phyloP scores from a whole-genome alignment of 495 filamentous ascomycete genomes.

The Neurospora sp. region DNA sequence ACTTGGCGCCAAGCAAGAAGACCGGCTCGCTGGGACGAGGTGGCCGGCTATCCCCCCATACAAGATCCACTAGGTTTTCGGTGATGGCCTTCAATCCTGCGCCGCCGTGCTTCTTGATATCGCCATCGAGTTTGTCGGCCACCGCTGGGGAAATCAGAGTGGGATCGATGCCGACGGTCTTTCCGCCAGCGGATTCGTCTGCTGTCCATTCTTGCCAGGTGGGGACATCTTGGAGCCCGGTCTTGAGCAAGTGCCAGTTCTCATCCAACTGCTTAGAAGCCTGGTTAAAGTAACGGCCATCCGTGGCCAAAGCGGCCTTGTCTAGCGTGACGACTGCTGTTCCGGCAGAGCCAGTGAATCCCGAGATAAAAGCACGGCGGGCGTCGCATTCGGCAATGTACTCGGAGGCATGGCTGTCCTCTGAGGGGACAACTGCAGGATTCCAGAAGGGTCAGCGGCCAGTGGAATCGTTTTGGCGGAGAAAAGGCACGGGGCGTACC shows the following conservation, averaged over 20 bases:
- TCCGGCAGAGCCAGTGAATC: constrained; percentile 92
- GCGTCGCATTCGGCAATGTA: constrained; percentile 93
- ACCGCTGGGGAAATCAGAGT: constrained; percentile 75
- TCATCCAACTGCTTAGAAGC: constrained; percentile 82
- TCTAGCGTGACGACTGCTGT: constrained; percentile 79
- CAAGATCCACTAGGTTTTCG: constrained; percentile 75
- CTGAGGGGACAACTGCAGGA: constrained; percentile 76
- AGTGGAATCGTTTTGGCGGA: background rate
- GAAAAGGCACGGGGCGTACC: constrained; percentile 46
- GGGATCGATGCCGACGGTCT: constrained; percentile 86
- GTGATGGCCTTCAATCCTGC: constrained; percentile 59
- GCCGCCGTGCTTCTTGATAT: constrained; percentile 80
- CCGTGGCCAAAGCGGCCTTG: constrained; percentile 85
- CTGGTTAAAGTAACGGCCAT: constrained; percentile 98
- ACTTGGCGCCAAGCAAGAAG: constrained; percentile 58
- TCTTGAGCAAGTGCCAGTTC: constrained; percentile 90
- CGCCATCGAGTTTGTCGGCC: constrained; percentile 78
- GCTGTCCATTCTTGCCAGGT: constrained; percentile 98
- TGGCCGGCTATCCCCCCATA: constrained; percentile 73
- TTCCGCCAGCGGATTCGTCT: constrained; percentile 73
- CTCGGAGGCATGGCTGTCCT: constrained; percentile 96
- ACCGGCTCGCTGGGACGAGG: constrained; percentile 66
- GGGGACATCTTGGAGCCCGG: constrained; percentile 83
- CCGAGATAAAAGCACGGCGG: constrained; percentile 83
- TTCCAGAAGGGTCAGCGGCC: constrained; percentile 4